Base-by-base conservation (phyloP, 2,329 filamentous ascomycete species). In the Exophiala lecanii-corni region DNA sequence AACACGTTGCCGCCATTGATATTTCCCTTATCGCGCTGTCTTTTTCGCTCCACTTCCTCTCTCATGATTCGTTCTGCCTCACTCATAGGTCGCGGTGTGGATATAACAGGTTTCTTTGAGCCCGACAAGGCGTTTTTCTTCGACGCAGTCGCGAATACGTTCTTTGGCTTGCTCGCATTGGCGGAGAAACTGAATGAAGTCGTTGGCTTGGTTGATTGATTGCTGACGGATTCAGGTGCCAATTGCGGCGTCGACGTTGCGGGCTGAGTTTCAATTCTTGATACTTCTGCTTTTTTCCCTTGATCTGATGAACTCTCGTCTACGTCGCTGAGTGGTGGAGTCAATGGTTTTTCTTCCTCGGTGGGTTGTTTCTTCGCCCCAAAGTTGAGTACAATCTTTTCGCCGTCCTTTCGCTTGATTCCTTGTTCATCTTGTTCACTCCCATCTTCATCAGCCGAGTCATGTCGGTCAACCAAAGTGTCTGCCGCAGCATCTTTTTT, bases 21-120 rank as follows among this genome's bases (percentile, higher is more conserved):
- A 6, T 39, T 41, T 6, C 45, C 40, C n/a, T 31, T 31, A 34
- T 56, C 55, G 9, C 52, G 49, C 23, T 72, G 65, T 42, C 82
- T 72, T 60, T 88, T 89, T 51, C 75, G 73, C 55, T 88, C 84
- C 64, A 87, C 74, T 59, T 89, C 85, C 56, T 86, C 83, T 63
- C 84, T 86, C 89, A 94, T 95, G 57, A 92, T 94, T 40, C 84
- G 76, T 65, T 91, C 88, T 2, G 82, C 84, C 60, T 94, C 87
- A 57, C 85, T 91, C 77, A 94, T 91, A 57, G 62, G 63, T 58
- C 86, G 92, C 72, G 86, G 88, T 2, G 80, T 81, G 41, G 76
- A 75, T 49, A 79, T 79, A 42, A 65, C 61, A 3, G 77, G 66
- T 61, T 86, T 87, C 64, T 87, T 87, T 2, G 74, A 68, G 1